A percentile compares a stretch with the other conserved stretches of the same genome.
Evolutionary conservation across 1,284 basidiomycete species (phyloP).

Genomic region (Ustilago esculenta): DNA sequence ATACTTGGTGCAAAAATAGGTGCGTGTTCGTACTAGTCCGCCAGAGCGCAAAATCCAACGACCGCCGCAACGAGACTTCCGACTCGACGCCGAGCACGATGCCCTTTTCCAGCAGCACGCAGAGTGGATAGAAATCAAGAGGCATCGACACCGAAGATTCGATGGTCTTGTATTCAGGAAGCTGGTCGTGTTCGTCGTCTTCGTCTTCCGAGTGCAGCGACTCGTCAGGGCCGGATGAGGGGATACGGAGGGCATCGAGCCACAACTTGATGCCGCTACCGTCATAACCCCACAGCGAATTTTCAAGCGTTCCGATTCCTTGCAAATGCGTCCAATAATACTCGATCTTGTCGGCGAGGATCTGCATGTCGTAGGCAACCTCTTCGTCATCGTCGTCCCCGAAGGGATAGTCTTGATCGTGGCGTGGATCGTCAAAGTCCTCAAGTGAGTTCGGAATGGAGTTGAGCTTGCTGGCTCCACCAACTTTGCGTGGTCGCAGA

Average conservation of each 20-base stretch:
- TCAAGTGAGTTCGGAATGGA: constrained; percentile 5
- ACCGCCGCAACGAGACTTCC: constrained; percentile 79
- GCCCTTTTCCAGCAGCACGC: constrained; percentile 96
- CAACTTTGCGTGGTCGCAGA: constrained; percentile 70
- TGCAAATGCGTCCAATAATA: constrained; percentile 98
- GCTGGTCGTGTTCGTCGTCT: constrained; percentile 60
- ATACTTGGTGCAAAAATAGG: constrained; percentile 90
- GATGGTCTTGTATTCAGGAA: constrained; percentile 73
- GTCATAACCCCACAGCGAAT: constrained; percentile 97
- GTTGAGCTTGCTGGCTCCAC: constrained; percentile 1
- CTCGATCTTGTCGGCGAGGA: constrained; percentile 93
- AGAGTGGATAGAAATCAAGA: constrained; percentile 93
- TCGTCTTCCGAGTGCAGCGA: constrained; percentile 15
- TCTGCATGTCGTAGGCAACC: constrained; percentile 96
- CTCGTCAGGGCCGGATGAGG: constrained; percentile 27
- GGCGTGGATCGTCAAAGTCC: constrained; percentile 22
- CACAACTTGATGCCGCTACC: constrained; percentile 88
- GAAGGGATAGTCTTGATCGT: constrained; percentile 8
- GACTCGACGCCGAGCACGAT: constrained; percentile 96
- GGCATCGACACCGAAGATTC: constrained; percentile 91
- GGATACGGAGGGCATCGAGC: constrained; percentile 92
- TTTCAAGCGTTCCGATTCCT: constrained; percentile 90
- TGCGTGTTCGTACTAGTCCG: constrained; percentile 92
- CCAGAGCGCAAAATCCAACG: constrained; percentile 90
- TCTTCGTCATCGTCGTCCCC: constrained; percentile 77